phyloP scores from a whole-genome alignment of 768 basidiomycete species.

The Trametes meyenii region DNA sequence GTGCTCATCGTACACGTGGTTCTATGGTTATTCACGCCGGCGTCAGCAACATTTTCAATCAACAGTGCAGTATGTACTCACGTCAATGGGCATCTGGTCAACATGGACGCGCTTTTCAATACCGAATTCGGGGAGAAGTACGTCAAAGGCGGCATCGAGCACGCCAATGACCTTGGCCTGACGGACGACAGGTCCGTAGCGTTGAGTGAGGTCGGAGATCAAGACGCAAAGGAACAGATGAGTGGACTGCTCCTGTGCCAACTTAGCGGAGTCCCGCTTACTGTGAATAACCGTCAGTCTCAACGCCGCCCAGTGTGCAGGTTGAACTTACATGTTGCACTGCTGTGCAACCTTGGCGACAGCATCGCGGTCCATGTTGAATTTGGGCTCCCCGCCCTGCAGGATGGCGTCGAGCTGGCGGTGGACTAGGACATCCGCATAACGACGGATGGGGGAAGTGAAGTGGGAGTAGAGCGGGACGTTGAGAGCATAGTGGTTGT shows the following conservation, averaged over 20 bases:
- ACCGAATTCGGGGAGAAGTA: conserved; percentile 93
- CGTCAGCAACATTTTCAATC: neutral
- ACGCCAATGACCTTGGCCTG: conserved; percentile 95
- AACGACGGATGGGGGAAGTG: conserved; percentile 90
- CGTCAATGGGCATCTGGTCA: conserved; percentile 98
- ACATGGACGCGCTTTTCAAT: conserved; percentile 99
- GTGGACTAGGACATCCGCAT: conserved; percentile 93
- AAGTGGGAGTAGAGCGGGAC: conserved; percentile 92
- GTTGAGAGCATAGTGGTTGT: conserved; percentile 89
- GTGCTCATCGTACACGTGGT: conserved; percentile 96
- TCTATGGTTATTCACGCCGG: conserved; percentile 46
- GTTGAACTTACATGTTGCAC: conserved; percentile 82
- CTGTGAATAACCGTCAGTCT: conserved; percentile 40
- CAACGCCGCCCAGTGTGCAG: neutral
- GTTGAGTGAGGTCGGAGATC: conserved; percentile 90
- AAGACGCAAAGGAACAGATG: conserved; percentile 95
- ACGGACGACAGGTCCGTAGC: conserved; percentile 93
- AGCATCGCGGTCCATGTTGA: conserved; percentile 96
- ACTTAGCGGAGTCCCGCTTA: conserved; percentile 86
- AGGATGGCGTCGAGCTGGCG: conserved; percentile 93
- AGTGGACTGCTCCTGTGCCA: conserved; percentile 95
- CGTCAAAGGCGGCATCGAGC: conserved; percentile 97
- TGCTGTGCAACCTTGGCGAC: conserved; percentile 98
- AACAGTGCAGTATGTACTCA: conserved; percentile 41
- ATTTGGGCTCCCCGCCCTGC: conserved; percentile 83